Evolutionary conservation across 2,329 filamentous ascomycete genomes (phyloP), one percentile per base, ranked within the genome.

Genomic region (Phialophora macrospora): DNA sequence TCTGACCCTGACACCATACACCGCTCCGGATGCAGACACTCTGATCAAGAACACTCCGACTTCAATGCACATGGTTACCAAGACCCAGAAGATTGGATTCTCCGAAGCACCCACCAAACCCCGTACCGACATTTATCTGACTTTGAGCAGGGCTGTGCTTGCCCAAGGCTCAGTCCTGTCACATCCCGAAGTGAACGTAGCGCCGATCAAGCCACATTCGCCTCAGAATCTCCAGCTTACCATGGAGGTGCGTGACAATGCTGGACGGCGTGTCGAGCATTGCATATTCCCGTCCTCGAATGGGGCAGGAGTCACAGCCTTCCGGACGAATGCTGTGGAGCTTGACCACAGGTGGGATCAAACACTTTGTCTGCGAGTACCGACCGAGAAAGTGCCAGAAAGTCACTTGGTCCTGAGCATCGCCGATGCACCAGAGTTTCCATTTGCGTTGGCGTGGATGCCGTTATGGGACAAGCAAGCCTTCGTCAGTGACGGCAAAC

Each of bases 121-220:
- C 17, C 85, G 96, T 72, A 97, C 93, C 11, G 96, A 99, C 76
- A 98, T 99, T 58, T 99, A 99, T 75, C 78, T 99, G 52, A 97
- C 93, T 0, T 78, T 99, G 55, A 87, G 88, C 64, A 88, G 92
- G 69, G 91, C 92, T 0, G 83, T 88, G n/a, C 81, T 99, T 26
- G 88, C 90, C 20, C 88, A 88, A 64, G 84, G 87, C 69, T 85
- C 85, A 11, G 80, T 85, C 48, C 78, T 90, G 24, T 85, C 87
- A 8, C 88, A 90, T 73, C 87, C 88, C 0, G 92, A 96, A 73
- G 88, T 90, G 38, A 92, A 92, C n/a, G 91, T 90, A 68, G 88
- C 94, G 11, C 88, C 90, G 1, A 81, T 94, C 0, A 84, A 88
- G 1, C 81, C 82, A 17, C 85, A 83, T 20, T 83, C 86, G 3